Base-by-base conservation (phyloP, 257 asterid genomes). In the Coffea canephora region DNA sequence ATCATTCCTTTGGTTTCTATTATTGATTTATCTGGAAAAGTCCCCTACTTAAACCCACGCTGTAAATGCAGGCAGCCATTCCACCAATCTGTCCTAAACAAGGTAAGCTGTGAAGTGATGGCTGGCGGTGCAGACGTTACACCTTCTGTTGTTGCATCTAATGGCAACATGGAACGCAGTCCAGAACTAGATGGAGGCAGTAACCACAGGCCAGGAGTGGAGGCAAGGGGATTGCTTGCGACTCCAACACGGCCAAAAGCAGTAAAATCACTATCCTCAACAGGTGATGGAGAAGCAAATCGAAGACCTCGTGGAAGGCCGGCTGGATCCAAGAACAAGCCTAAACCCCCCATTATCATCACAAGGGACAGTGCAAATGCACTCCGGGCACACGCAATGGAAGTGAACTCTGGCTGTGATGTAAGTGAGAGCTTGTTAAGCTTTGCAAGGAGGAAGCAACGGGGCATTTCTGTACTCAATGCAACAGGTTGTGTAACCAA, bases 321-420 rank as follows among this genome's bases (percentile, higher is more conserved):
- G 6, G 88, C 97, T 0, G 98, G 98, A 21, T 94, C 98, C 45
- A 95, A 95, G 82, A 95, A 95, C 93, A 95, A 93, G 84, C 98
- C 98, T 7, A 95, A 95, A 77, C 95, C 98, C 25, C 98, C 98
- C 6, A 90, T 95, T 81, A 90, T 95, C 79, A 95, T 95, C 87
- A 90, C 98, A 3, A 67, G 98, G 77, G 99, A 95, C 87, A 91
- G 95, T 52, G 90, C 94, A 25, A 95, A 93, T 79, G 90, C 97
- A 13, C 89, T 95, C 52, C 83, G 88, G 57, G 98, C 98, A 34
- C 98, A 95, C 59, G 98, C 97, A 0, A 88, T 95, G 91, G 98
- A 95, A 85, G 88, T 95, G 9, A 79, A 82, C 65, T 86, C 98
- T 0, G 98, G 98, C 65, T 88, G 92, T 77, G 97, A 95, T 81